phyloP scores from a whole-genome alignment of 306 rosid species.

The Psophocarpus tetragonolobus region DNA sequence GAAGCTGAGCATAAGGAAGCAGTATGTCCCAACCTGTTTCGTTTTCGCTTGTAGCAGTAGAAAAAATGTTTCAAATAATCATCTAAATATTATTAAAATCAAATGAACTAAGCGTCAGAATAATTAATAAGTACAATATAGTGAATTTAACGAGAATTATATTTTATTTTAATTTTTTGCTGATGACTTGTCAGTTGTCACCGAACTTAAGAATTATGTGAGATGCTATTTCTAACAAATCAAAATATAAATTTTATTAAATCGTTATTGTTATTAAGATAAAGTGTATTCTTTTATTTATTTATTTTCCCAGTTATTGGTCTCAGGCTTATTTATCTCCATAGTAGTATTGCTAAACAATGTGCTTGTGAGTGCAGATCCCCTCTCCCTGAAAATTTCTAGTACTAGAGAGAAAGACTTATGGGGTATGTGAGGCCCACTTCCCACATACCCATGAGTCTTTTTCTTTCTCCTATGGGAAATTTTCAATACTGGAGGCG shows the following conservation, averaged over 20 bases:
- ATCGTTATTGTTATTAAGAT: neutral
- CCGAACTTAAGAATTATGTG: neutral
- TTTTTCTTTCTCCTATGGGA: no score
- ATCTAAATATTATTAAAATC: conserved; percentile 20
- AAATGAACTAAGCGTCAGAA: neutral
- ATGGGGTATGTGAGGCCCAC: no score
- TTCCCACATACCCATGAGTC: no score
- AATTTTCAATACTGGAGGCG: no score
- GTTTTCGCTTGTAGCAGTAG: conserved; percentile 8
- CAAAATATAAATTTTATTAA: neutral
- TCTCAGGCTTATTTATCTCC: neutral
- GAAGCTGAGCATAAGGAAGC: conserved; percentile 39
- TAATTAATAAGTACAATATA: conserved; percentile 2
- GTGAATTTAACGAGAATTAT: neutral
- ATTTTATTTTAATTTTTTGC: conserved; percentile 10
- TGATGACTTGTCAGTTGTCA: neutral
- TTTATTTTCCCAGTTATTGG: neutral
- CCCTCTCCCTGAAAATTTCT: no score
- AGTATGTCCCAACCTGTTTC: conserved; percentile 38
- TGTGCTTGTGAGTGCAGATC: no score
- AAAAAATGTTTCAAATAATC: neutral
- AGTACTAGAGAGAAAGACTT: no score
- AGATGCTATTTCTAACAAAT: neutral
- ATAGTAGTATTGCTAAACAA: neutral
- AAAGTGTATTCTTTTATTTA: neutral